A percentile compares a stretch with the other conserved stretches of the same genome.
phyloP scores from a whole-genome alignment of 1,139 yeast genomes.

The Magnusiomyces fungicola region DNA sequence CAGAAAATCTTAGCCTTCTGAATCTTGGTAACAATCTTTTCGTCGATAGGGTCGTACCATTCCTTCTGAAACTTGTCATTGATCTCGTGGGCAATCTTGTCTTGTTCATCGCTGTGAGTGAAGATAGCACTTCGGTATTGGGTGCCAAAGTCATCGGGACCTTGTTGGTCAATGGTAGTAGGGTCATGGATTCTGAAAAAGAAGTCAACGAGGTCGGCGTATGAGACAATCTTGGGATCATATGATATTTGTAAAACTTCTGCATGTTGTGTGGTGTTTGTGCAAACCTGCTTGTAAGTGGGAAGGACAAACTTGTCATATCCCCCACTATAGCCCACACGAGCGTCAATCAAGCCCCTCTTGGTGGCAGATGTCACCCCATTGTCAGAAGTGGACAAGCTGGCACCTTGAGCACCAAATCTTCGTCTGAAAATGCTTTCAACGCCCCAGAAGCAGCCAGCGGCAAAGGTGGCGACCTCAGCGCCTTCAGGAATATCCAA shows the following conservation, averaged over 20 bases:
- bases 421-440: conserved; percentile 75
- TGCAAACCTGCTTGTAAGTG: conserved; percentile 69
- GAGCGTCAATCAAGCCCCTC: conserved; percentile 64
- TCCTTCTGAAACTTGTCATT: conserved; percentile 43
- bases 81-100: conserved; percentile 37
- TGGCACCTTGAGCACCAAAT: too few relatives aligned
- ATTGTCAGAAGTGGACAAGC: background rate
- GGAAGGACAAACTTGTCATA: conserved; percentile 39
- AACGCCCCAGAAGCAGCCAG: conserved; percentile 84
- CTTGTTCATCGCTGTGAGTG: conserved; percentile 49
- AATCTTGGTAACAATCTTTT: conserved; percentile 55
- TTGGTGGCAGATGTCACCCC: conserved; percentile 22
- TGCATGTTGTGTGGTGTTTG: conserved; percentile 53
- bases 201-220: conserved; percentile 64
- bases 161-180: conserved; percentile 53
- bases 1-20: conserved; percentile 64
- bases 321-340: conserved; percentile 92
- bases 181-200: conserved; percentile 91
- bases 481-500: conserved; percentile 27
- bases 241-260: conserved; percentile 79
- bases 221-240: conserved; percentile 56
- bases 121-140: conserved; percentile 80
- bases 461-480: conserved; percentile 36
- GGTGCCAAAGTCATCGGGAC: conserved; percentile 66
- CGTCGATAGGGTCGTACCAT: conserved; percentile 40